phyloP scores from a whole-genome alignment of 805 yeast genomes.

The Metschnikowia arizonensis region DNA sequence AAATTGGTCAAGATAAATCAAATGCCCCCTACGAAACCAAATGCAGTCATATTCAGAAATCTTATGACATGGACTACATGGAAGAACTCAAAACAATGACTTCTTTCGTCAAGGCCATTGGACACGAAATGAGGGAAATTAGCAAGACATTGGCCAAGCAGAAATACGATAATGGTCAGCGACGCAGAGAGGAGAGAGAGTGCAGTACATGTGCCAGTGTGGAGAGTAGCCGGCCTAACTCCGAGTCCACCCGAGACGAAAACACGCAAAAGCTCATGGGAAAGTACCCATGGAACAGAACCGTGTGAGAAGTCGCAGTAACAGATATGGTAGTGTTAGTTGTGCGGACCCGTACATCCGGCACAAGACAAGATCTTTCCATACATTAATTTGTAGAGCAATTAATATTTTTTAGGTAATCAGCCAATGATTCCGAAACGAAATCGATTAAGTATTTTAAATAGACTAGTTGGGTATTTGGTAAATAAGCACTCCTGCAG shows the following conservation, averaged over 20 bases:
- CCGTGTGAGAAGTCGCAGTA: no score
- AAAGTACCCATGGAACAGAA: constrained; percentile 15
- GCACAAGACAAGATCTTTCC: no score
- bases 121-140: constrained; percentile 5
- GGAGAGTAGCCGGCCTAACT: constrained; percentile 8
- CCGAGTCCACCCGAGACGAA: constrained; percentile 13
- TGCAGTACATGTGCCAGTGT: constrained; percentile 8
- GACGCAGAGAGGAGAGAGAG: not conserved
- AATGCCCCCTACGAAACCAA: no score
- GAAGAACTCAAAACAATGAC: constrained; percentile 2
- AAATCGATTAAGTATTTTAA: no score
- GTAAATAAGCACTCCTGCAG: no score
- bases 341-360: no score
- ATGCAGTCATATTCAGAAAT: not conserved
- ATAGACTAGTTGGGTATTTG: no score
- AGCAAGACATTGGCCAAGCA: constrained; percentile 2
- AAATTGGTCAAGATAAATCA: no score
- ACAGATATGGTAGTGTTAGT: no score
- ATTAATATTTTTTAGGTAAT: no score
- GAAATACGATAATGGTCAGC: not conserved
- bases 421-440: no score
- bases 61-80: not conserved
- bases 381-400: no score
- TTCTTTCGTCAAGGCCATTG: constrained; percentile 1
- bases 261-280: constrained; percentile 16